Evolutionary conservation across 192 early-diverging fungal genomes (phyloP), one percentile per base, ranked within the genome.

Genomic region (Haplosporangium gracile): DNA sequence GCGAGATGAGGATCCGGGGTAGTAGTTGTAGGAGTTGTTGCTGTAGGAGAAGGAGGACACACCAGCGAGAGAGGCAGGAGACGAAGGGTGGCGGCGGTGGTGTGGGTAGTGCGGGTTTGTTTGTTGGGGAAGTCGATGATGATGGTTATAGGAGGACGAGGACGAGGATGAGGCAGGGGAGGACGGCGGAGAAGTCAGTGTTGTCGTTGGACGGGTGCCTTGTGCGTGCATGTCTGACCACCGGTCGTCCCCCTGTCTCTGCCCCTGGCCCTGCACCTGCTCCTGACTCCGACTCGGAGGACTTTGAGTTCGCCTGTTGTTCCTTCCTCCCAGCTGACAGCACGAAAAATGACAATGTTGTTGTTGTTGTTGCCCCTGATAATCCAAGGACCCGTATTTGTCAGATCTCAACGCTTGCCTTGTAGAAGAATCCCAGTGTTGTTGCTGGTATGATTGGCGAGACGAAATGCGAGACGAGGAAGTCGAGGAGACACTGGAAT

Each of bases 401-500:
- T 34, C 60, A 65, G 60, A 65, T 20, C 24, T 36, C 68, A 81
- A 75, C 72, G 80, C 18, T 45, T 29, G 72, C 18, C 73, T 68
- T 57, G 68, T 51, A 55, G 53, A 8, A 45, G 53, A 22, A 10
- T 32, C 45, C n/a, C 22, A 39, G 10, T 20, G 4, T 5, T 60
- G 73, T 29, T 69, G 63, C n/a, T 60, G 68, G 22, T 26, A 38
- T 65, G 55, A 18, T 57, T 70, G 68, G 40, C 43, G 71, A 55
- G 8, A 63, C 11, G 18, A 73, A 74, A n/a, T 77, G 32, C 57
- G 82, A 83, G 36, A 36, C 43, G 81, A 77, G 11, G 69, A 70
- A 75, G 36, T 36, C 43, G 81, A 77, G 5, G 69, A 55, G 13
- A 18, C 70, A 80, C 57, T 74, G 53, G 55, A 32, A 43, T 76